Percentiles rank a stretch among this genome's conserved stretches.
Evolutionary conservation across 2,329 filamentous ascomycete species (phyloP).

Genomic region (Ascochyta viciae-villosae): DNA sequence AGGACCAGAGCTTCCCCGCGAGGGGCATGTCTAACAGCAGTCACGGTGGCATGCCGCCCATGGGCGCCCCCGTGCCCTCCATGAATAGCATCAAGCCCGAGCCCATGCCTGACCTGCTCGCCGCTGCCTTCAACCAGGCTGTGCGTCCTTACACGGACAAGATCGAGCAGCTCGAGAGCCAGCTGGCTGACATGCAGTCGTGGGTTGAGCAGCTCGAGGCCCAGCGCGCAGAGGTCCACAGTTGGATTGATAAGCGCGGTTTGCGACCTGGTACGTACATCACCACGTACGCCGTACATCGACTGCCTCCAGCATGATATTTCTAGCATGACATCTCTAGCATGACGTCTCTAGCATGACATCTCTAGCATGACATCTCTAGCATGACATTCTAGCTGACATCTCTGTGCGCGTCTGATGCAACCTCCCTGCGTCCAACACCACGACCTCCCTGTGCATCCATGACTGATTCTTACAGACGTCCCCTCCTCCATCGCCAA

Average conservation of each 20-base stretch:
- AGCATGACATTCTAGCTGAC: too few relatives aligned
- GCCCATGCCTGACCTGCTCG: constrained; percentile 59
- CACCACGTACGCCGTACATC: too few relatives aligned
- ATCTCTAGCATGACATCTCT: too few relatives aligned
- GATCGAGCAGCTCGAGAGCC: constrained; percentile 59
- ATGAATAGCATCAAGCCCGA: constrained; percentile 42
- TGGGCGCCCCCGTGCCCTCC: constrained; percentile 34
- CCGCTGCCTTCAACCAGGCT: constrained; percentile 61
- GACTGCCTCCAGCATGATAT: too few relatives aligned
- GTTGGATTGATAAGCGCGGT: constrained; percentile 64
- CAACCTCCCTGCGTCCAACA: too few relatives aligned
- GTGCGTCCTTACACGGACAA: constrained; percentile 60
- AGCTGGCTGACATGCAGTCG: constrained; percentile 58
- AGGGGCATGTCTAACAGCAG: constrained; percentile 27
- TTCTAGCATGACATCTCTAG: too few relatives aligned
- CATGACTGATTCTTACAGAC: constrained; percentile 47
- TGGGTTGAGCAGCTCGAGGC: constrained; percentile 60
- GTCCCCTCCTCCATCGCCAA: constrained; percentile 60
- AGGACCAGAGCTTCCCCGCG: constrained; percentile 41
- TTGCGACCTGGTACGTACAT: constrained; percentile 56
- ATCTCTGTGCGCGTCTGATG: too few relatives aligned
- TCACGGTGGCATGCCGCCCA: constrained; percentile 32
- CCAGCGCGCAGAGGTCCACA: constrained; percentile 60
- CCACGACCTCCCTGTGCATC: too few relatives aligned
- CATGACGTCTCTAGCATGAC: too few relatives aligned